Conservation (phyloP, 345 rosid species). For the Iberis pinnata region DNA sequence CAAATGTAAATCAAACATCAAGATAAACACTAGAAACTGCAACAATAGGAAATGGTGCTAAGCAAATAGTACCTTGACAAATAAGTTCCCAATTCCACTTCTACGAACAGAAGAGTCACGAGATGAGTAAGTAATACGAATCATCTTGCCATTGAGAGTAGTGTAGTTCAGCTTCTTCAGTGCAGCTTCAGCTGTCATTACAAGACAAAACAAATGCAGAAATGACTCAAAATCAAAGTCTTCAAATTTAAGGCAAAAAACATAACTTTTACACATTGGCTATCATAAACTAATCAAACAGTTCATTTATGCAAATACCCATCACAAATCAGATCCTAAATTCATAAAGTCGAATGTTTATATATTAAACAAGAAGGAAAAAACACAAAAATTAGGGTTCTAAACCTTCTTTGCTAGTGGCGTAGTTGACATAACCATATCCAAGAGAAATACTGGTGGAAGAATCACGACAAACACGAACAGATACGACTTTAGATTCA, state of each 20-base stretch:
- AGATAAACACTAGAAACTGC: not conserved
- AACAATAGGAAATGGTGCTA: not conserved
- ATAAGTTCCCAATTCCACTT: slow-evolving; percentile 73
- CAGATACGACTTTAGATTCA: slow-evolving; percentile 54
- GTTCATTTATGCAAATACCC: slow-evolving; percentile 1
- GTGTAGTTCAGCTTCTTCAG: slow-evolving; percentile 64
- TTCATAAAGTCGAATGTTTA: not conserved
- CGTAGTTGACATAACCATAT: slow-evolving; percentile 85
- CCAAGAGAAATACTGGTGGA: slow-evolving; percentile 71
- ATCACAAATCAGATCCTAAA: slow-evolving; percentile 5
- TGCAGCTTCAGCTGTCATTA: slow-evolving; percentile 72
- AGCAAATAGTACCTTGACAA: slow-evolving; percentile 49
- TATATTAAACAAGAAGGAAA: not conserved
- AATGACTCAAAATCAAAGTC: not conserved
- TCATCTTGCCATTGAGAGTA: slow-evolving; percentile 59
- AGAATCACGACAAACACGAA: slow-evolving; percentile 65
- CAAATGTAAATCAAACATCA: not conserved
- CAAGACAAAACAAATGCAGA: not conserved
- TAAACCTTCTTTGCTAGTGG: slow-evolving; percentile 65
- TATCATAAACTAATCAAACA: slow-evolving; percentile 2
- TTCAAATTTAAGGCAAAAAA: too few species aligned
- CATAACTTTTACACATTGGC: too few species aligned
- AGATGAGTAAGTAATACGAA: slow-evolving; percentile 74
- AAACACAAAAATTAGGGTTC: not conserved
- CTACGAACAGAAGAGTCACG: slow-evolving; percentile 68